Evolutionary conservation across 148 eudicot genomes (phyloP), one percentile per base, ranked within the genome.

Genomic region (Nepenthes mirabilis): DNA sequence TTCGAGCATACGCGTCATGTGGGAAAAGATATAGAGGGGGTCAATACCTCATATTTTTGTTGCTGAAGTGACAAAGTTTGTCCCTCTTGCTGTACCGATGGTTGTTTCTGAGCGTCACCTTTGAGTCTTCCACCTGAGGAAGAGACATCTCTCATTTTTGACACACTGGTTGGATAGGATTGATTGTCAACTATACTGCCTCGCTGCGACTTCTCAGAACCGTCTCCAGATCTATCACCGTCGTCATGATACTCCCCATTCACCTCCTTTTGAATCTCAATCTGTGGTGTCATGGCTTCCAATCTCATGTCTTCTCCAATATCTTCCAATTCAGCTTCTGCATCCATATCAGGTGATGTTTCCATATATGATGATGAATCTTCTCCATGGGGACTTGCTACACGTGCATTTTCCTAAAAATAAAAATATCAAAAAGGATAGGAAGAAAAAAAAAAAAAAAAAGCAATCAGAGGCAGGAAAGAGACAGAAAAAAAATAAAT

Each of bases 321-420:
- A 34, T 74, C 88, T 68, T 82, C 84, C 68, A 80, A 55, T 58
- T 78, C 80, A 33, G 65, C 67, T 60, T 77, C 88, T 32, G 65
- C 78, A 65, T 88, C 87, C 47, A 58, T 66, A 43, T 83, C 83
- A 33, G 71, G 78, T 58, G 98, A 88, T 68, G 81, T 80, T 60
- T 80, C 96, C 79, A 86, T 73, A 79, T 84, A 83, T 14, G 95
- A 82, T 58, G 96, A 91, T 56, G 79, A 79, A 55, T 87, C 80
- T 68, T 72, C 97, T 47, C 78, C 83, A 68, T 52, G 59, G 5
- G 86, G 96, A 77, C 94, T 91, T 56, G 65, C 96, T 57, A 70
- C 73, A 47, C 59, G 84, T 63, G 76, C 68, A 34, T 52, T 62
- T 43, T 71, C 84, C 98, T 82, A 2, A 5, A 6, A 49, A 49